Base-by-base conservation (phyloP, 306 rosid species). In the Urtica urens region DNA sequence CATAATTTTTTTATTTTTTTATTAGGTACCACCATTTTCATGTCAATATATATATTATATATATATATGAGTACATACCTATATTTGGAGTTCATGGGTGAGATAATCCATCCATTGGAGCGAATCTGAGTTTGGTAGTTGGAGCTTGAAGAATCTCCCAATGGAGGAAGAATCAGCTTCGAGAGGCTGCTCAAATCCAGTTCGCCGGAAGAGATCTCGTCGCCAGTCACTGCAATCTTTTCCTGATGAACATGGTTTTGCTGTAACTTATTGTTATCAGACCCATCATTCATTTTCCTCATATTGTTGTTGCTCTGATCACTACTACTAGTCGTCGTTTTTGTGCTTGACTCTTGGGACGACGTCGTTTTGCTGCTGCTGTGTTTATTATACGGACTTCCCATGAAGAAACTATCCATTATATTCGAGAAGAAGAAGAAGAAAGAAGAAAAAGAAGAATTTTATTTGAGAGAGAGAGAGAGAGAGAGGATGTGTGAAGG, bases 81-180 rank as follows among this genome's bases (percentile, higher is more conserved):
- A 75, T 84, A 90, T 84, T 64, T 90, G 2, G 95, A 78, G 60
- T 79, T 75, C 92, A 79, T 57, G 22, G 97, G 95, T 3, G 82
- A 81, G 49, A 90, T 59, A 57, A 84, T 75, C 93, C 93, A 68
- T 0, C 63, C 88, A 43, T 67, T 62, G 3, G 84, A 65, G 41
- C 51, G 26, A 0, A 60, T 54, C 3, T 60, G 77, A 38, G 60
- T 79, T 28, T 72, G 84, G 40, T 35, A 35, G 54, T 53, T 72
- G 13, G 51, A 67, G 52, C 60, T 74, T 7, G 97, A 77, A 62
- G 97, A 77, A 62, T 38, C 84, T 47, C 97, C 97, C 30, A 90
- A 69, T 19, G 97, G 97, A 0, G 97, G 97, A 69, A 90, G 90
- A 51, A 84, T 81, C 33, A 90, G 59, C 76, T 90, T 90, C 7